These are phyloP conservation scores for Rhipidocladum racemiflorum DNA, from an alignment of 176 grass and related monocot genomes.

Conservation along the genomic window DNA sequence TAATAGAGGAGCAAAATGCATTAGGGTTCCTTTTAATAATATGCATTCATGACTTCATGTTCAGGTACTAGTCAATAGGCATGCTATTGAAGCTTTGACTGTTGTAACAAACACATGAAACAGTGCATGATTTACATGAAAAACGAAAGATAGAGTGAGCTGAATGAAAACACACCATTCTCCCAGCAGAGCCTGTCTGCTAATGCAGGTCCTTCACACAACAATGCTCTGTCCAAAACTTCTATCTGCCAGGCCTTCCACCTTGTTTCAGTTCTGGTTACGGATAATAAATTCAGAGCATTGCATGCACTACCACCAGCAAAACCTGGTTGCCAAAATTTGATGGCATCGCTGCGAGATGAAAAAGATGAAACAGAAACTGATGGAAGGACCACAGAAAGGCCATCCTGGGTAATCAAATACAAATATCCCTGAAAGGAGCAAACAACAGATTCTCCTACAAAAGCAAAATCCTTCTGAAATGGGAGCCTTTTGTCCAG, in stretches of 20 bases:
- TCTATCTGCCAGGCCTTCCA: constrained; percentile 86
- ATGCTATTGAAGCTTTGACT: background rate
- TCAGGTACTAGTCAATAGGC: background rate
- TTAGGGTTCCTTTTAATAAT: constrained; percentile 2
- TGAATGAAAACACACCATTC: constrained; percentile 63
- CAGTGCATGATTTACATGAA: constrained; percentile 10
- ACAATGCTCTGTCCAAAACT: constrained; percentile 75
- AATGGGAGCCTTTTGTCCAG: constrained; percentile 30
- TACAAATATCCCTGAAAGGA: constrained; percentile 84
- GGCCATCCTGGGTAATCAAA: constrained; percentile 62
- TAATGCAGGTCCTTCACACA: constrained; percentile 76
- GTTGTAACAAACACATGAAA: background rate
- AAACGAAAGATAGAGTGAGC: constrained; percentile 18
- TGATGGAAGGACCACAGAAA: constrained; percentile 85
- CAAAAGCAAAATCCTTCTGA: constrained; percentile 47
- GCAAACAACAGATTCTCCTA: constrained; percentile 66
- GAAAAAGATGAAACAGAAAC: constrained; percentile 57
- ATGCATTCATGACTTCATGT: background rate
- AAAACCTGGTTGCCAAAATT: constrained; percentile 54
- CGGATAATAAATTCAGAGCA: constrained; percentile 41
- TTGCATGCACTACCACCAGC: constrained; percentile 27
- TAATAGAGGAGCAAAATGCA: background rate
- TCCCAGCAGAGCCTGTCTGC: constrained; percentile 75
- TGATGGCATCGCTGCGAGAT: constrained; percentile 26
- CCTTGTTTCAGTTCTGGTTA: constrained; percentile 47